A percentile compares a stretch with the other conserved stretches of the same genome.
Evolutionary conservation across 202 grass and related monocot genomes (phyloP).

Genomic region (Dendrocalamus latiflorus): DNA sequence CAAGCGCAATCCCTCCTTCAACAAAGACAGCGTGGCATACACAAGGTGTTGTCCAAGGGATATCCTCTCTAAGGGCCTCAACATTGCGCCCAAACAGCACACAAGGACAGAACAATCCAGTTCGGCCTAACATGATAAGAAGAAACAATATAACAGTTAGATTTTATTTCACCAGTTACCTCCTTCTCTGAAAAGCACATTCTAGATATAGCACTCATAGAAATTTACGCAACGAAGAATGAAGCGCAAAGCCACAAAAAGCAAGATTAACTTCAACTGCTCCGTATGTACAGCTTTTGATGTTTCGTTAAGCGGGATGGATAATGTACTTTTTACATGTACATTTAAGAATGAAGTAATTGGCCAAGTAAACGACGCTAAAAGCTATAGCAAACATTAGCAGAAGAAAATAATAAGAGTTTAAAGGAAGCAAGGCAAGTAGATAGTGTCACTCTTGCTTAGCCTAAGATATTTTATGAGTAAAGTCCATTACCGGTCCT

Average conservation of each 20-base stretch:
- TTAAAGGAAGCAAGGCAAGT: neutral
- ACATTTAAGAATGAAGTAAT: neutral
- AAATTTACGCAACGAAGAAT: neutral
- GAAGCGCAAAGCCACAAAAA: neutral
- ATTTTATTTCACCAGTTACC: neutral
- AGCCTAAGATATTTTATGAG: neutral
- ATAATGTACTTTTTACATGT: neutral
- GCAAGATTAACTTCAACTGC: neutral
- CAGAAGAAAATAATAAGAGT: neutral
- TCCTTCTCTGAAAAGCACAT: neutral
- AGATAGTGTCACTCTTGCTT: neutral
- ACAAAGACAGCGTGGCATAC: slow-evolving; percentile 77
- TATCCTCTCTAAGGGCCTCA: slow-evolving; percentile 83
- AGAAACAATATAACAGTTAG: slow-evolving; percentile 2
- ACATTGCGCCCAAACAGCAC: too few species aligned
- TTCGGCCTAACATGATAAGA: slow-evolving; percentile 53
- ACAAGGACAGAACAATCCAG: slow-evolving; percentile 81
- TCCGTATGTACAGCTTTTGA: neutral
- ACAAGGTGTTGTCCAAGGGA: slow-evolving; percentile 73
- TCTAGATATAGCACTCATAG: neutral
- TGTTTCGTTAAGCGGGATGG: neutral
- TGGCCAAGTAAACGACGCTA: neutral
- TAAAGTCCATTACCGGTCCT: too few species aligned
- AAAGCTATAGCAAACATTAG: neutral
- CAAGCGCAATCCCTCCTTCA: slow-evolving; percentile 80